These are phyloP conservation scores for Clonostachys solani DNA, from an alignment of 2,329 filamentous ascomycete species.

Conservation along the genomic window DNA sequence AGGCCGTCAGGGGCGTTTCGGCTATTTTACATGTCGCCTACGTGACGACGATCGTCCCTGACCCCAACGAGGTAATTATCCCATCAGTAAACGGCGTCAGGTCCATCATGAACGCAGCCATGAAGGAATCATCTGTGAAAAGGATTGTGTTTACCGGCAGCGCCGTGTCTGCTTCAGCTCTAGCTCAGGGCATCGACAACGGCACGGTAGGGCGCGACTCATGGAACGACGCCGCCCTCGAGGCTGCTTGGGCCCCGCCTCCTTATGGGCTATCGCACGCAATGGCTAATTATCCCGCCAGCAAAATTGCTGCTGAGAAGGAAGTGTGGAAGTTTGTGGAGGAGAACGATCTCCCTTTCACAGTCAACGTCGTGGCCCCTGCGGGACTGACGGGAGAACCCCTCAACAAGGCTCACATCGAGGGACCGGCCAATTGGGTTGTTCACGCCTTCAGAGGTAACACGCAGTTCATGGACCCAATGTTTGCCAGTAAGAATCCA, in stretches of 20 bases:
- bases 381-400: conserved; percentile 9
- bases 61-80: conserved; percentile 33
- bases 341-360: conserved; percentile 14
- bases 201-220: conserved; percentile 11
- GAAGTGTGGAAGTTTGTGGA: conserved; percentile 20
- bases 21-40: conserved; percentile 33
- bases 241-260: conserved; percentile 19
- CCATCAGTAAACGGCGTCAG: conserved; percentile 14
- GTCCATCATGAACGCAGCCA: conserved; percentile 32
- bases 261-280: conserved; percentile 10
- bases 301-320: conserved; percentile 22
- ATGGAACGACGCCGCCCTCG: conserved; percentile 22
- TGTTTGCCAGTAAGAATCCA: no score
- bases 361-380: conserved; percentile 11
- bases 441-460: no score
- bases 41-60: conserved; percentile 19
- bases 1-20: conserved; percentile 15
- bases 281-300: conserved; percentile 17
- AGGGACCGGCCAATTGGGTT: no score
- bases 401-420: conserved; percentile 2
- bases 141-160: conserved; percentile 19
- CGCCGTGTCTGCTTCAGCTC: conserved; percentile 7
- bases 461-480: no score
- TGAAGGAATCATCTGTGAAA: conserved; percentile 30
- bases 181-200: conserved; percentile 1